Base-by-base conservation (phyloP, 345 rosid genomes). In the Gossypium bickii region DNA sequence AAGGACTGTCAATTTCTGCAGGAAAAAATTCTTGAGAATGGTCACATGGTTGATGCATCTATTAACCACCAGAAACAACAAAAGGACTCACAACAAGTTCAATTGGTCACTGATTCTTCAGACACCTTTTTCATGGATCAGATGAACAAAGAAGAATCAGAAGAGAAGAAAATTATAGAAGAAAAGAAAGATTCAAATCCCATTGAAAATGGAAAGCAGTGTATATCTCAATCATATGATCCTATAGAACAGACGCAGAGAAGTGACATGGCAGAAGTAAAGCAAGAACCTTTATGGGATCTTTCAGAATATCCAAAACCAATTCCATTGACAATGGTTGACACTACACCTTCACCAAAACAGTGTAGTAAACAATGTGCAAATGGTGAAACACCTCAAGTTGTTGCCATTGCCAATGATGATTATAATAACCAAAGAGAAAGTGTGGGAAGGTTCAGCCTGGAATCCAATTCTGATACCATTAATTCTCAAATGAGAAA, bases 401-500 rank as follows among this genome's bases (percentile, higher is more conserved):
- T 8, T 8, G 49, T 45, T 45, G 12, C 64, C 11, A 67, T 67
- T 69, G 75, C 66, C 44, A 60, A 17, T 44, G 75, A 25, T 47
- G 79, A 53, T 38, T 16, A 25, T 48, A 66, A 24, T 52, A 72
- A 82, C 34, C 76, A 69, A n/a, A 73, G 9, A 47, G 84, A 74
- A 70, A 70, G 53, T 45, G 71, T 15, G 25, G 80, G 56, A 44
- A 84, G 87, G 72, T 22, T 77, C 63, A 80, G 89, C 78, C 76
- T 53, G 47, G 83, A 80, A 74, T 82, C 88, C 41, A 77, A 43
- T 71, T 64, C 86, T 45, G 70, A 82, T 70, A 78, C 18, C 61
- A 73, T 55, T 27, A 76, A 70, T 63, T 58, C 82, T 27, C 72
- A 83, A 74, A 83, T 82, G 73, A 74, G 79, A 75, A 89, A 89